A percentile compares a stretch with the other conserved stretches of the same genome.
Conservation (phyloP, 805 yeast species). For the Metschnikowia hibisci region DNA sequence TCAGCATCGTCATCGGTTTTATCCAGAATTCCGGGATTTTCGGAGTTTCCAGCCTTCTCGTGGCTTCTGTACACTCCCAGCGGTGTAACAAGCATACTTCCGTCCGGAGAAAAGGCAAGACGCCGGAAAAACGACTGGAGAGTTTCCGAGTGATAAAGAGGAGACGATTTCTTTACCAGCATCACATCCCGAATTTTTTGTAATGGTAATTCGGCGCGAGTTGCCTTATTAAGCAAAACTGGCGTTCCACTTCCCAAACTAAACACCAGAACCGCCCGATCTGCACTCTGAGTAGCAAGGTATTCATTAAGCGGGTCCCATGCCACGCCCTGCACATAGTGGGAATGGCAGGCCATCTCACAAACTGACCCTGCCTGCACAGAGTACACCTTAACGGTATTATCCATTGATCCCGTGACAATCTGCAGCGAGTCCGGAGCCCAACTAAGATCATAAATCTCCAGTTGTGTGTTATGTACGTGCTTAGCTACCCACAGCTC, state of each 20-base stretch:
- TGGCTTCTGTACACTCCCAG: slow-evolving; percentile 55
- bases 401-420: slow-evolving; percentile 92
- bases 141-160: slow-evolving; percentile 77
- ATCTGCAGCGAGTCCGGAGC: slow-evolving; percentile 76
- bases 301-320: slow-evolving; percentile 89
- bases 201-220: slow-evolving; percentile 54
- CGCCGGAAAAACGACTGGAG: slow-evolving; percentile 88
- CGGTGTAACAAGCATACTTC: slow-evolving; percentile 68
- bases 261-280: slow-evolving; percentile 66
- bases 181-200: not conserved
- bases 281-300: slow-evolving; percentile 87
- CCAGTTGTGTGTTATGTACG: slow-evolving; percentile 60
- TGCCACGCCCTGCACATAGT: slow-evolving; percentile 91
- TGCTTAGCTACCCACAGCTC: slow-evolving; percentile 74
- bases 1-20: slow-evolving; percentile 16
- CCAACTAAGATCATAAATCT: slow-evolving; percentile 91
- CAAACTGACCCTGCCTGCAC: slow-evolving; percentile 51
- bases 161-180: not conserved
- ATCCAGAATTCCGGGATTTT: not conserved
- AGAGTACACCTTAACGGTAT: slow-evolving; percentile 65
- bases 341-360: slow-evolving; percentile 70
- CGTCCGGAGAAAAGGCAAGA: slow-evolving; percentile 86
- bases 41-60: not conserved
- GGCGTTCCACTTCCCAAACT: slow-evolving; percentile 19
- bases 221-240: slow-evolving; percentile 44